Base-by-base conservation (phyloP, 257 asterid genomes). In the Solanum tarapatanum region DNA sequence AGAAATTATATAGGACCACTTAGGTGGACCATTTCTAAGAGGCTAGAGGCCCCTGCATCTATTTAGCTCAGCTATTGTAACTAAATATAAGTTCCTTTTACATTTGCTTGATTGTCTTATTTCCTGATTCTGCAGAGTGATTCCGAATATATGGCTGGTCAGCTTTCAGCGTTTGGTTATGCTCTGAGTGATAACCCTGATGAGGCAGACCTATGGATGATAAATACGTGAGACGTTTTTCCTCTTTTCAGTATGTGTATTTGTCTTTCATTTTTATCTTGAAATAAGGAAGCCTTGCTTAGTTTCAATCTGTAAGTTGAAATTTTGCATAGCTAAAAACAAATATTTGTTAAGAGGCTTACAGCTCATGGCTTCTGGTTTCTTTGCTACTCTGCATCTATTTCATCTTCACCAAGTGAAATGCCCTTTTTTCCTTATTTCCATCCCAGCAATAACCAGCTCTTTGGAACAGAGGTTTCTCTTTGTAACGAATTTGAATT, bases 141-240 rank as follows among this genome's bases (percentile, higher is more conserved):
- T 91, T 94, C 98, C 60, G 99, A 97, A 91, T 97, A 95, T 90
- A 97, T 97, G 99, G 99, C 99, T 12, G 99, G 99, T 16, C 99
- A 95, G 91, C 99, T 97, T 87, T 93, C 99, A 86, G 97, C 99
- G 58, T 97, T 94, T 93, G 99, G 99, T 75, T 97, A 97, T 93
- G 92, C 91, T 90, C 89, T 97, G 89, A 92, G 93, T 39, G 98
- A 97, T 73, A 92, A 92, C 89, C 96, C 95, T 82, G 98, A 97
- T 87, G 98, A 94, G 89, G 98, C 99, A 70, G 98, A 97, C 92
- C 89, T 97, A 77, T 95, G 99, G 99, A 93, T 97, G 58, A 94
- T 97, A 90, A 97, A 97, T 91, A 97, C 99, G 99, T 97, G 87
- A 91, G 98, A 82, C 23, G 86, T 64, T 86, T 87, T 89, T 84